These are phyloP conservation scores for Flagelloscypha sp. DNA, from an alignment of 768 basidiomycete genomes.

Conservation along the genomic window DNA sequence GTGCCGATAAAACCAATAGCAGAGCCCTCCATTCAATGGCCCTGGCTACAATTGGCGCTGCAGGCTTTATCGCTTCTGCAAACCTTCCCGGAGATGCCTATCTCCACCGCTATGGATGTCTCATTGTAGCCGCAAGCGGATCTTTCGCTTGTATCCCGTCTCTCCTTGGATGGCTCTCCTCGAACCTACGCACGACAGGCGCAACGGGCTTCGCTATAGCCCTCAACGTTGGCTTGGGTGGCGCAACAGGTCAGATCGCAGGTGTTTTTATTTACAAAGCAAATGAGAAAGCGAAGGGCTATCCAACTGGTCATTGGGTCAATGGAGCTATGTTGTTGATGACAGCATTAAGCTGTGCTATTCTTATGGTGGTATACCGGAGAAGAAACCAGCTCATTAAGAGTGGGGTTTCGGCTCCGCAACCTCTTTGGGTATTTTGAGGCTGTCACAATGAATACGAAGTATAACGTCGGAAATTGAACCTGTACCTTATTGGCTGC, in stretches of 20 bases:
- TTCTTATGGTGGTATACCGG: neutral
- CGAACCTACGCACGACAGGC: slow-evolving; percentile 22
- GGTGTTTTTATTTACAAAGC: slow-evolving; percentile 21
- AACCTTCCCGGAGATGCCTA: slow-evolving; percentile 2
- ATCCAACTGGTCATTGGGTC: slow-evolving; percentile 26
- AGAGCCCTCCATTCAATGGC: slow-evolving; percentile 13
- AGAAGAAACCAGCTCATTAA: neutral
- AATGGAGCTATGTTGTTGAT: slow-evolving; percentile 23
- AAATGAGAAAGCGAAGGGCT: slow-evolving; percentile 20
- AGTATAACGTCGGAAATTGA: no score
- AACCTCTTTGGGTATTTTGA: no score
- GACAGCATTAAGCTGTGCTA: slow-evolving; percentile 4
- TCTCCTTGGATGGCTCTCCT: slow-evolving; percentile 27
- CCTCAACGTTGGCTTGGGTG: slow-evolving; percentile 24
- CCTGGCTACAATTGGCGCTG: slow-evolving; percentile 9
- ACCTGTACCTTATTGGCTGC: no score
- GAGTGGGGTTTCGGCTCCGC: no score
- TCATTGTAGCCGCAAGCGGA: slow-evolving; percentile 23
- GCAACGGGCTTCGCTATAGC: slow-evolving; percentile 23
- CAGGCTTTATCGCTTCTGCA: slow-evolving; percentile 2
- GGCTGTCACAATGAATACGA: no score
- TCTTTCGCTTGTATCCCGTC: slow-evolving; percentile 25
- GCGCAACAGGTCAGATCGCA: slow-evolving; percentile 28
- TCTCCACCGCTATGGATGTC: slow-evolving; percentile 22
- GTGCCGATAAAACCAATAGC: slow-evolving; percentile 15